Evolutionary conservation across 129 eudicot species (phyloP), one percentile per base, ranked within the genome.

Genomic region (Scalesia atractyloides): DNA sequence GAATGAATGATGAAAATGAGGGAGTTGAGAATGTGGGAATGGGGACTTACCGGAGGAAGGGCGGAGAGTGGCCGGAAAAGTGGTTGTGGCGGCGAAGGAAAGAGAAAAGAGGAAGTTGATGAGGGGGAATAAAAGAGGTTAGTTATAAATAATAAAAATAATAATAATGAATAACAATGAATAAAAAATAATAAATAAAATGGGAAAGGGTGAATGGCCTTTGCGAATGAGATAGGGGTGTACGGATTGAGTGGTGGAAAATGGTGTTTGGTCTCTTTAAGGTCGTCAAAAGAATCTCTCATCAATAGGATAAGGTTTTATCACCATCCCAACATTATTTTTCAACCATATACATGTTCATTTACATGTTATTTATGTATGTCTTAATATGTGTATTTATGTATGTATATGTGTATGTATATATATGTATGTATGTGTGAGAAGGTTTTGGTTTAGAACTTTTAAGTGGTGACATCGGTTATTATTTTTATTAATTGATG

Each of bases 181-280:
- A n/a, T n/a, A 61, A 58, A 5, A 8, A 1, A 10, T 46, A 69
- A n/a, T 61, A 10, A n/a, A 20, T 13, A 67, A 15, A 57, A 61
- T 68, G 18, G 6, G 24, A 1, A 36, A 20, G 7, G 36, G 0
- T 20, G 53, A 70, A 39, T 91, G 97, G 85, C 95, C 86, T 88
- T 91, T 88, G 80, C 80, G 56, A 13, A 49, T 59, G 69, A 78
- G 95, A 91, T 91, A 88, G 97, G 95, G 97, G 88, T 70, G 83
- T 17, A 62, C 44, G 16, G 48, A 9, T 71, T 82, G 90, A 79
- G 95, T 80, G 95, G 97, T 66, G 88, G 97, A 88, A 78, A 88
- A 18, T 80, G 8, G 85, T 48, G 72, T 80, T 60, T 60, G 44
- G 66, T 26, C 11, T 60, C 17, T 60, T 52, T 68, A 85, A 81